Conservation (phyloP, 805 yeast genomes). For the Wickerhamomyces bovis region DNA sequence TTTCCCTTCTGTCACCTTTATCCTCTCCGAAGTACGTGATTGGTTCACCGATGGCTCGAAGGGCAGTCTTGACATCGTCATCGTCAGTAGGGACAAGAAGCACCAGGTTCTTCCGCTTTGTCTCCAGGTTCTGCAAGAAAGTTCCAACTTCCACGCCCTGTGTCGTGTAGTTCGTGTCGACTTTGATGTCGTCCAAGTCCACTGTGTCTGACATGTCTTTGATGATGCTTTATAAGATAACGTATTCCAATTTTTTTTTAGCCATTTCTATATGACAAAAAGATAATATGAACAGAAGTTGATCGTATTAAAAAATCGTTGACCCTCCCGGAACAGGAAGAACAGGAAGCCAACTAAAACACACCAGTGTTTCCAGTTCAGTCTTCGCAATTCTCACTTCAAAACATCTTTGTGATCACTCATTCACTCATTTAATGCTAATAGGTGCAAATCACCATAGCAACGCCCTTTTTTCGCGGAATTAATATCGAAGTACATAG, state of each 20-base stretch:
- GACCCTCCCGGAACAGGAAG: too few relatives aligned
- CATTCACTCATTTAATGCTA: too few relatives aligned
- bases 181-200: slow-evolving; percentile 19
- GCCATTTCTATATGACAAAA: too few relatives aligned
- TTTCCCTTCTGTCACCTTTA: slow-evolving; percentile 49
- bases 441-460: too few relatives aligned
- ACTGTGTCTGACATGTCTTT: slow-evolving; percentile 3
- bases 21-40: slow-evolving; percentile 54
- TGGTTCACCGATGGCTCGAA: slow-evolving; percentile 52
- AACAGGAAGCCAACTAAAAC: too few relatives aligned
- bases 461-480: too few relatives aligned
- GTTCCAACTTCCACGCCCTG: slow-evolving; percentile 25
- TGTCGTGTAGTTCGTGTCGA: slow-evolving; percentile 19
- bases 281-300: too few relatives aligned
- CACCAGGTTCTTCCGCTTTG: slow-evolving; percentile 22
- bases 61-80: slow-evolving; percentile 45
- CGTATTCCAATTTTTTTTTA: not conserved
- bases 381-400: too few relatives aligned
- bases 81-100: slow-evolving; percentile 58
- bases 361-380: too few relatives aligned
- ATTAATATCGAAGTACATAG: too few relatives aligned
- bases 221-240: not conserved
- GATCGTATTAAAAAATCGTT: too few relatives aligned
- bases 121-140: slow-evolving; percentile 22
- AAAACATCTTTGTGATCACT: too few relatives aligned